Conservation (phyloP, 2,329 filamentous ascomycete species). For the Ophiosphaerella herpotricha region DNA sequence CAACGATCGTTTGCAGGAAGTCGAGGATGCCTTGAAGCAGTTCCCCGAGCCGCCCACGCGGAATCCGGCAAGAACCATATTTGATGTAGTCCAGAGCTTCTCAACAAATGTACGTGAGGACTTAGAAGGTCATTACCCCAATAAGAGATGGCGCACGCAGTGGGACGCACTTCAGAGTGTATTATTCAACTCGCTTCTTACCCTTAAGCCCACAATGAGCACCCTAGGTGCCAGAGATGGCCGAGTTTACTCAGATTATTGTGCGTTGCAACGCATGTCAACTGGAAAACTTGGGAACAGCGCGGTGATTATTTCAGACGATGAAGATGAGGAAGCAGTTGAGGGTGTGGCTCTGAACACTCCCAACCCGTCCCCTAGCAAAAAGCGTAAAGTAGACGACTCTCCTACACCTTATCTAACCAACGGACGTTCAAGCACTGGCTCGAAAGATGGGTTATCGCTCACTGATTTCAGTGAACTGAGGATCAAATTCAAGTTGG, state of each 20-base stretch:
- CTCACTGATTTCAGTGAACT: constrained; percentile 5
- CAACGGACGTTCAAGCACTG: not conserved
- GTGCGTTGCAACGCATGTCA: constrained; percentile 1
- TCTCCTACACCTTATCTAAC: constrained; percentile 4
- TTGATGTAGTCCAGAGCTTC: constrained; percentile 63
- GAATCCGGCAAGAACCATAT: constrained; percentile 70
- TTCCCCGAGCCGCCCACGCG: constrained; percentile 68
- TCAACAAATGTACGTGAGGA: constrained; percentile 58
- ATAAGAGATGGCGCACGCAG: constrained; percentile 48
- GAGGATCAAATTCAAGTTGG: constrained; percentile 30
- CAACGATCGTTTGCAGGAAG: constrained; percentile 52
- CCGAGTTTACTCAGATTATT: constrained; percentile 11
- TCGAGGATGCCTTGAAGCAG: constrained; percentile 59
- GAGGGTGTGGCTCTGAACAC: not conserved
- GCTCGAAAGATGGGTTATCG: not conserved
- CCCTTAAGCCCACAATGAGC: constrained; percentile 33
- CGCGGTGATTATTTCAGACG: constrained; percentile 24
- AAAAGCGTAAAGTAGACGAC: constrained; percentile 36
- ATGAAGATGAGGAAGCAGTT: constrained; percentile 18
- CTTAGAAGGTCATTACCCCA: constrained; percentile 55
- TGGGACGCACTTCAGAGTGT: constrained; percentile 54
- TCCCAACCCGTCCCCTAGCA: constrained; percentile 26
- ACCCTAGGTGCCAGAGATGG: constrained; percentile 14
- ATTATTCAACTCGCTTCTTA: constrained; percentile 54
- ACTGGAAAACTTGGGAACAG: too few relatives aligned